Conservation (phyloP, 768 basidiomycete species). For the Mycena capillaripes region DNA sequence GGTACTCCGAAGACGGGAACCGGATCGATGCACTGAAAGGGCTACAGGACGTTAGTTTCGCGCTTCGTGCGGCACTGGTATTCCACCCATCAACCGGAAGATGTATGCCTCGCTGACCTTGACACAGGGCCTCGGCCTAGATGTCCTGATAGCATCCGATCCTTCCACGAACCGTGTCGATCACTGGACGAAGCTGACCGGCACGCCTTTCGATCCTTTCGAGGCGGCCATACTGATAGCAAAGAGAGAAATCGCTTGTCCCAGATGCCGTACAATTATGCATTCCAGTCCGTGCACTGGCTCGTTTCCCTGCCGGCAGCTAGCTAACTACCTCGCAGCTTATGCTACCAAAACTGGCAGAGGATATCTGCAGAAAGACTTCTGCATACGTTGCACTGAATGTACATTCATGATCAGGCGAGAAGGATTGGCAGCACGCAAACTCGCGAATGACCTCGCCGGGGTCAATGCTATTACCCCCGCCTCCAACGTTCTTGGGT, state of each 20-base stretch:
- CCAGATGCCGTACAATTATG: not conserved
- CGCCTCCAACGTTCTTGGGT: constrained; percentile 47
- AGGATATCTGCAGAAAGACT: not conserved
- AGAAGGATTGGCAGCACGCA: not conserved
- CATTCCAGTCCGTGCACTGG: not conserved
- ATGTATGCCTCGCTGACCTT: not conserved
- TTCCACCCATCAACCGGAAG: not conserved
- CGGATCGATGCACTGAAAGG: constrained; percentile 31
- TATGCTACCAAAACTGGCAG: not conserved
- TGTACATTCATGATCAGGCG: not conserved
- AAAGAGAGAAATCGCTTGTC: not conserved
- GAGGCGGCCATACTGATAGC: not conserved
- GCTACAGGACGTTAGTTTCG: not conserved
- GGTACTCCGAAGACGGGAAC: constrained; percentile 48
- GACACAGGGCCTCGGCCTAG: not conserved
- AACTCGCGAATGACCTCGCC: not conserved
- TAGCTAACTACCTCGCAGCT: not conserved
- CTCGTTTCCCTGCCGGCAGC: not conserved
- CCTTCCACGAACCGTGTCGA: not conserved
- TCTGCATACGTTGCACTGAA: not conserved
- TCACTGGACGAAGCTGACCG: not conserved
- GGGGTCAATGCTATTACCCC: not conserved
- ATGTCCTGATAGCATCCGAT: not conserved
- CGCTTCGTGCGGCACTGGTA: not conserved
- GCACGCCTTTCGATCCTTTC: too few species aligned